phyloP scores from a whole-genome alignment of 2,329 filamentous ascomycete species.

The Botryosphaeria dothidea region DNA sequence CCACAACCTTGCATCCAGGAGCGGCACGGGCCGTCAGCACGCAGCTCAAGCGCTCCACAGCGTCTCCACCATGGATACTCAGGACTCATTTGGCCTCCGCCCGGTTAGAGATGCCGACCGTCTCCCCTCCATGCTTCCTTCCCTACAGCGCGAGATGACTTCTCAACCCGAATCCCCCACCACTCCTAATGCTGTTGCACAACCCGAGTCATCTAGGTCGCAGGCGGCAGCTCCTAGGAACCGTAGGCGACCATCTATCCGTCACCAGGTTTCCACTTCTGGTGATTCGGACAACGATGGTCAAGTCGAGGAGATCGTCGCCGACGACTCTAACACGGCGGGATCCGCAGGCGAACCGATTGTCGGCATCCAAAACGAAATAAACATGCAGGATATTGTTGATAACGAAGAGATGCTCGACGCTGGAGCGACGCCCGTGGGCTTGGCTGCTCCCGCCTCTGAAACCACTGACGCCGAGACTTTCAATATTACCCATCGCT shows the following conservation, averaged over 20 bases:
- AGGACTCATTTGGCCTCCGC: conserved; percentile 72
- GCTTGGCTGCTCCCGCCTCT: conserved; percentile 75
- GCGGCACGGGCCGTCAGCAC: conserved; percentile 24
- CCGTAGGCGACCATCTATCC: conserved; percentile 77
- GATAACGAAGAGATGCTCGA: conserved; percentile 79
- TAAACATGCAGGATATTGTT: conserved; percentile 86
- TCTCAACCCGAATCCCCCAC: conserved; percentile 81
- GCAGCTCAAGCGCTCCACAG: conserved; percentile 52
- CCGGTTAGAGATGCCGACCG: conserved; percentile 80
- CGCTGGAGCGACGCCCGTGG: conserved; percentile 67
- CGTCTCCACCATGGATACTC: conserved; percentile 67
- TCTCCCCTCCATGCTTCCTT: conserved; percentile 81
- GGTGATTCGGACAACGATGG: conserved; percentile 79
- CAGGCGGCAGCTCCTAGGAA: conserved; percentile 56
- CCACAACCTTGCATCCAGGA: conserved; percentile 24
- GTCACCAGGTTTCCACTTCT: conserved; percentile 84
- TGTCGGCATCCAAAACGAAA: conserved; percentile 75
- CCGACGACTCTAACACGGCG: conserved; percentile 74
- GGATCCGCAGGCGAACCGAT: conserved; percentile 74
- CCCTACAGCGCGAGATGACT: conserved; percentile 59
- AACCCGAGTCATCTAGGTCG: conserved; percentile 4
- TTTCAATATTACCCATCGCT: conserved; percentile 90
- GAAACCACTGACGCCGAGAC: conserved; percentile 85
- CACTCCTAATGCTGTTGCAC: conserved; percentile 35
- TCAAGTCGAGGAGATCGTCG: conserved; percentile 77